Evolutionary conservation across 371 early-diverging fungal genomes (phyloP).

Genomic region (Lichtheimia ornata): DNA sequence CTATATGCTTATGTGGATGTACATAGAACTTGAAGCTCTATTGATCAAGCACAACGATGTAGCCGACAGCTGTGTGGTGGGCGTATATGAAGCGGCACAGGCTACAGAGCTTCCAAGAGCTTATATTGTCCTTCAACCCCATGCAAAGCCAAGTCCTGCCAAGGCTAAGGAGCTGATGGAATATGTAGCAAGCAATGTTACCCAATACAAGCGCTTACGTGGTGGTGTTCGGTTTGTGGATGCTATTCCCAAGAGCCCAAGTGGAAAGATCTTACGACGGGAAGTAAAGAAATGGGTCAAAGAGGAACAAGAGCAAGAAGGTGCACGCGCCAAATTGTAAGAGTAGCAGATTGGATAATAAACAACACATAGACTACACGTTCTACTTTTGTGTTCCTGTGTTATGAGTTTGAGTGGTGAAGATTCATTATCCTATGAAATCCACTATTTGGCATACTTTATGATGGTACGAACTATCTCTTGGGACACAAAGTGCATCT

Average conservation of each 20-base stretch:
- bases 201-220: constrained; percentile 74
- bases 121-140: constrained; percentile 62
- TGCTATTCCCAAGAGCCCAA: constrained; percentile 71
- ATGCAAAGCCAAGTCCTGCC: constrained; percentile 16
- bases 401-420: too few species aligned
- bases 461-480: too few species aligned
- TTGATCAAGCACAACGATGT: constrained; percentile 68
- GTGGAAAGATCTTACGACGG: constrained; percentile 82
- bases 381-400: too few species aligned
- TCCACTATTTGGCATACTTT: too few species aligned
- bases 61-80: constrained; percentile 77
- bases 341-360: not conserved
- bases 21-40: constrained; percentile 73
- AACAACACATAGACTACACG: too few species aligned
- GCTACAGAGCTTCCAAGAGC: constrained; percentile 84
- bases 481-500: too few species aligned
- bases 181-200: constrained; percentile 66
- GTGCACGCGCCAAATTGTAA: constrained; percentile 13
- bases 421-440: too few species aligned
- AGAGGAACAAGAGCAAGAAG: constrained; percentile 26
- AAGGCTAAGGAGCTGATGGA: constrained; percentile 27
- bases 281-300: constrained; percentile 44
- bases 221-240: constrained; percentile 76
- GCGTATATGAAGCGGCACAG: constrained; percentile 46
- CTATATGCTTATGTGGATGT: not conserved